Base-by-base conservation (phyloP, 768 basidiomycete genomes). In the Gautieria morchelliformis region DNA sequence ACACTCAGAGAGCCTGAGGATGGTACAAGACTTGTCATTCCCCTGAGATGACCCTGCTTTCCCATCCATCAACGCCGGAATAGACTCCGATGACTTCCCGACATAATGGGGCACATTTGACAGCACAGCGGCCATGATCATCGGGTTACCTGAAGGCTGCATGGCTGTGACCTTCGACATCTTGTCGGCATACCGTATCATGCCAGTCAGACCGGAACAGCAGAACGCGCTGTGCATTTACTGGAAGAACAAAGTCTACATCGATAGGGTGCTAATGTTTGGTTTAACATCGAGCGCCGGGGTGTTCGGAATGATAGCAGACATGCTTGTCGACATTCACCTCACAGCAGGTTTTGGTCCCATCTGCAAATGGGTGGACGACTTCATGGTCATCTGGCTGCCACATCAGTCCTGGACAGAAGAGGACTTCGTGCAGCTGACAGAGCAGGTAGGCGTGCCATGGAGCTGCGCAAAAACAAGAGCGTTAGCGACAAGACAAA, bases 91-190 rank as follows among this genome's bases (percentile, higher is more conserved):
- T 47, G 42, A 67, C 20, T 75, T 72, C 50, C 67, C 64, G 0
- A 47, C 67, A 64, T n/a, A n/a, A 0, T 77, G 76, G 75, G 72
- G 74, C 0, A 69, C 73, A 1, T 76, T 77, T 62, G 58, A 61
- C 10, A 45, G 54, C 0, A 64, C 65, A 4, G 19, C 61, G 0
- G 51, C 49, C 0, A 59, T 75, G 1, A 65, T 76, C 1, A 63
- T 70, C 0, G 58, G 58, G 3, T 61, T 71, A 0, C 74, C 73
- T 0, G 61, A 60, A 0, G 72, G 74, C 9, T 66, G 63, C 32
- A 30, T 53, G 9, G 74, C 71, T 2, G 72, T 75, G 0, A 69
- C 70, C 0, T 71, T 75, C 62, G 70, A 78, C 57, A 69, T 78
- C 12, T 63, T 63, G 0, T 12, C 40, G 4, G 40, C 40, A 3